phyloP scores from a whole-genome alignment of 148 eudicot genomes.

The Rhododendron williamsianum region DNA sequence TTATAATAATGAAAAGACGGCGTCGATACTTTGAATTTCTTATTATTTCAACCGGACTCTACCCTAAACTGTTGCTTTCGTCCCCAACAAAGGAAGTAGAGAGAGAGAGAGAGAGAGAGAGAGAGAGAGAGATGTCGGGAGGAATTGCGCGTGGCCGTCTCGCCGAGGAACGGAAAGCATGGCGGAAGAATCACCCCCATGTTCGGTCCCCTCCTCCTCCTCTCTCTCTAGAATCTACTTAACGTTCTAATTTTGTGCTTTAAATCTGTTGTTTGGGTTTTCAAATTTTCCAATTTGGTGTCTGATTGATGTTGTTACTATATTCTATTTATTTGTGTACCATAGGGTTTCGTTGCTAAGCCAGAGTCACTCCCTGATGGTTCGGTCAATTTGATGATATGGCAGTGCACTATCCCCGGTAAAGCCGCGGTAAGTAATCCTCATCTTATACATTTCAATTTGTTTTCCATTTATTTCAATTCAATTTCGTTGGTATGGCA shows the following conservation, averaged over 20 bases:
- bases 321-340: not conserved
- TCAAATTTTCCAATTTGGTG: not conserved
- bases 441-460: not conserved
- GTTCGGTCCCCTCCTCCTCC: conserved; percentile 22
- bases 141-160: conserved; percentile 81
- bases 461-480: not conserved
- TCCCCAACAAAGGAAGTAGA: not conserved
- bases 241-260: not conserved
- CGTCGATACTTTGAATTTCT: not conserved
- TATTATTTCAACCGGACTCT: not conserved
- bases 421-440: conserved; percentile 51
- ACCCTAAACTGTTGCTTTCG: not conserved
- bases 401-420: conserved; percentile 87
- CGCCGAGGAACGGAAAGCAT: conserved; percentile 70
- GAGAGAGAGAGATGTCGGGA: conserved; percentile 36
- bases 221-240: not conserved
- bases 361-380: conserved; percentile 74
- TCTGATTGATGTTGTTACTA: not conserved
- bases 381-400: conserved; percentile 61
- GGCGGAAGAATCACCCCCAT: conserved; percentile 89
- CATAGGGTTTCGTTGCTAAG: conserved; percentile 88
- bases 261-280: not conserved
- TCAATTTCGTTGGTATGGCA: not conserved
- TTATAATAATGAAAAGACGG: not conserved
- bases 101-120: not conserved